Evolutionary conservation across 805 yeast species (phyloP), one percentile per base, ranked within the genome.

Genomic region (Kazachstania martiniae): DNA sequence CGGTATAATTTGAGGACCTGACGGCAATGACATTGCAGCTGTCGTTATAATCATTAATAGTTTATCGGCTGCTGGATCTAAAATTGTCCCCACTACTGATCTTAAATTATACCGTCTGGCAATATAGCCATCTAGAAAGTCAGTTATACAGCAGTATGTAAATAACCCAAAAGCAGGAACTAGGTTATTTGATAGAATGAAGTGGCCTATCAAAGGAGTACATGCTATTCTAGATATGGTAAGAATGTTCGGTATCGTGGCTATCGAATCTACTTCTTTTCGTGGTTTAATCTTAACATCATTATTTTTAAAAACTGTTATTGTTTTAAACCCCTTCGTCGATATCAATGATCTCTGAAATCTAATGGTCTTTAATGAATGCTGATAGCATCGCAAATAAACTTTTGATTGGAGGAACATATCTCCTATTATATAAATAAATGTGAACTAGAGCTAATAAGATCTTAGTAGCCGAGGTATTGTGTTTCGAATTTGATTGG

Each of bases 51-150:
- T 69, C 95, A 91, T 86, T 29, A 91, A 64, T 12, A 81, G 63
- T 53, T 91, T 91, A 53, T 91, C 99, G 0, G 98, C 99, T 61
- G 85, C 66, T 0, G 99, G 99, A 49, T 91, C 99, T 21, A 93
- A 63, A 12, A 91, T 77, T 0, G 95, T 78, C 0, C 99, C 99
- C 5, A 86, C 70, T 1, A 82, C 77, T 1, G 95, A 76, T 46
- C 74, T 70, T 68, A 80, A 63, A 35, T 84, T 75, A 62, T 58
- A 89, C 38, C 59, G 70, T 34, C 99, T 66, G 4, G 99, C 99
- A 40, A 93, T 73, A 48, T 59, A 82, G 0, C 99, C 99, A 56
- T 91, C 99, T 15, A 87, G 59, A 41, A 83, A 78, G 54, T 91
- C 99, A 0, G 98, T 89, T 4, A 86, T 53, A 41, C 96, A 80